phyloP scores from a whole-genome alignment of 2,329 filamentous ascomycete species.

The Trichothecium sympodiale region DNA sequence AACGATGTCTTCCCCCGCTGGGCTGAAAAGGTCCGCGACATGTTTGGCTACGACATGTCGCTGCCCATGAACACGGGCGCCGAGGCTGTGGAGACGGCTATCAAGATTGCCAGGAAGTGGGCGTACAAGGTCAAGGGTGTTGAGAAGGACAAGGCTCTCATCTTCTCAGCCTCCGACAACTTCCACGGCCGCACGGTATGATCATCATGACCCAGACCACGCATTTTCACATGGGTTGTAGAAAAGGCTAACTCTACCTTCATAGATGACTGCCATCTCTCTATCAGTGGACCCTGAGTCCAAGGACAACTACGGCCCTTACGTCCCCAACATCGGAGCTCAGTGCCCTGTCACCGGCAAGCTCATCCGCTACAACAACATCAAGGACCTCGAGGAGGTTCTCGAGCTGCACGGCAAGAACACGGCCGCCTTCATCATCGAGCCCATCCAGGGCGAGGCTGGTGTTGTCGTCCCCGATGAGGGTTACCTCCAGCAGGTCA shows the following conservation, averaged over 20 bases:
- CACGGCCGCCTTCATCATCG: conserved; percentile 85
- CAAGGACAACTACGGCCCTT: conserved; percentile 92
- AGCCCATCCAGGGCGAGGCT: conserved; percentile 95
- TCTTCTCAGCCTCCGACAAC: conserved; percentile 81
- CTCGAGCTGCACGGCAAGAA: conserved; percentile 73
- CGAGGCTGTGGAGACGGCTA: conserved; percentile 88
- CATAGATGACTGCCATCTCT: conserved; percentile 82
- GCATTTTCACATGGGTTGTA: not conserved
- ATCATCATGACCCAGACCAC: no score
- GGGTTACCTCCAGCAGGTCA: conserved; percentile 70
- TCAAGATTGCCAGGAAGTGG: conserved; percentile 97
- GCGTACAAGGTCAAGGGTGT: conserved; percentile 94
- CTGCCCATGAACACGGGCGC: conserved; percentile 97
- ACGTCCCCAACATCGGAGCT: conserved; percentile 79
- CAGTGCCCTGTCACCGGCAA: conserved; percentile 62
- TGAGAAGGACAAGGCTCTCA: conserved; percentile 67
- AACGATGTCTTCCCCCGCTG: conserved; percentile 97
- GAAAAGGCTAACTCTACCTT: conserved; percentile 3
- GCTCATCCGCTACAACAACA: conserved; percentile 76
- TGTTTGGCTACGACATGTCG: conserved; percentile 96
- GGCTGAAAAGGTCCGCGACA: conserved; percentile 78
- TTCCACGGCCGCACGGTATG: conserved; percentile 91
- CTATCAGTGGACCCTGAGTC: conserved; percentile 94
- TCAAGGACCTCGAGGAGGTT: conserved; percentile 66
- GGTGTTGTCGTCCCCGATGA: conserved; percentile 92